Percentiles rank a stretch among this genome's conserved stretches.
Evolutionary conservation across 1,284 basidiomycete species (phyloP).

Genomic region (Cutaneotrichosporon cutaneum): DNA sequence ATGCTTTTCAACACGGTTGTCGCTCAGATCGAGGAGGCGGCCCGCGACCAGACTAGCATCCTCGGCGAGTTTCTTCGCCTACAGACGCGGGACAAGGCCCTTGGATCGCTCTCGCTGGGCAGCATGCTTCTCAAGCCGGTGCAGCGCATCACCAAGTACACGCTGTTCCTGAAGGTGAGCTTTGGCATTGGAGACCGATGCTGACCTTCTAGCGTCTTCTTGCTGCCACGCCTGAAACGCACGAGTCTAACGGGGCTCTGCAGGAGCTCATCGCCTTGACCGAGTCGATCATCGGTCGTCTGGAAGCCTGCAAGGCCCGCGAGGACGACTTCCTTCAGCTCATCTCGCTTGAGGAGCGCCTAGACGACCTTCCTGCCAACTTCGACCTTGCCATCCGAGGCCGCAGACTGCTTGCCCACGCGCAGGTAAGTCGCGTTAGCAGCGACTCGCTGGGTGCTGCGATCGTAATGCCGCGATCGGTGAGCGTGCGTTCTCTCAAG

Average conservation of each 20-base stretch:
- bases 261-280: slow-evolving; percentile 66
- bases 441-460: slow-evolving; percentile 5
- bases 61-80: slow-evolving; percentile 81
- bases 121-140: slow-evolving; percentile 72
- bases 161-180: slow-evolving; percentile 67
- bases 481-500: slow-evolving; percentile 32
- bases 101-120: slow-evolving; percentile 65
- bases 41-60: slow-evolving; percentile 61
- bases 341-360: slow-evolving; percentile 61
- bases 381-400: slow-evolving; percentile 65
- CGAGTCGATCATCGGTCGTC: slow-evolving; percentile 66
- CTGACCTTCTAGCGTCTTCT: slow-evolving; percentile 60
- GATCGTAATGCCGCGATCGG: slow-evolving; percentile 20
- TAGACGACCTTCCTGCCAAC: slow-evolving; percentile 62
- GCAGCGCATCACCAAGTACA: slow-evolving; percentile 68
- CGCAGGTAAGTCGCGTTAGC: slow-evolving; percentile 56
- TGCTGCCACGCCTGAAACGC: slow-evolving; percentile 65
- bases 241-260: slow-evolving; percentile 67
- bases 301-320: slow-evolving; percentile 76
- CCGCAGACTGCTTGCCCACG: slow-evolving; percentile 69
- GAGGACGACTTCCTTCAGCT: slow-evolving; percentile 77
- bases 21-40: slow-evolving; percentile 59
- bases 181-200: not conserved
- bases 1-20: slow-evolving; percentile 66
- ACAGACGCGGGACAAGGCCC: slow-evolving; percentile 66